Base-by-base conservation (phyloP, 202 grass and related monocot genomes). In the Cymbopogon flexuosus region DNA sequence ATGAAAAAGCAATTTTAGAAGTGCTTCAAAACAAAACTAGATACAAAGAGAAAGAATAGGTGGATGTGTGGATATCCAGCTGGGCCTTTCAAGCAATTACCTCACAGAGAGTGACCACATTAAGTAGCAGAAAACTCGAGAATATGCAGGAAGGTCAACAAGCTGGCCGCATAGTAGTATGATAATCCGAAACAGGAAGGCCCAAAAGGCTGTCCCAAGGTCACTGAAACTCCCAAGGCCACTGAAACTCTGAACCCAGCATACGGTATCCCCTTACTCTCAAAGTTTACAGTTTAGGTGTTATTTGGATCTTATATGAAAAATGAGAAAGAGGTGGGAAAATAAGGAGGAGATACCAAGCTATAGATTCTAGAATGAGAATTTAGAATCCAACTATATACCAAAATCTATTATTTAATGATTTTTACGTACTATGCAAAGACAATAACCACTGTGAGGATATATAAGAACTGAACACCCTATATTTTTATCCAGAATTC, bases 51-150 rank as follows among this genome's bases (percentile, higher is more conserved):
- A 73, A 75, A 2, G 22, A 40, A 2, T 19, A 30, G 9, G 63
- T 37, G 18, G 3, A 70, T 70, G 5, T 46, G 37, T 72, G 39
- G 29, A 83, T 2, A 37, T 39, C 18, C 35, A 14, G 40, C 33
- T 22, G 40, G 72, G 22, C 43, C 47, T 84, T 76, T 71, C 56
- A 81, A 76, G 76, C 62, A 80, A 63, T 80, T 80, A 80, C 43
- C 6, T 70, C 35, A 71, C 5, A 46, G 76, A 84, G 35, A 70
- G n/a, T 46, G 70, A 80, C 65, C 70, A 65, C 27, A 85, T 37
- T 47, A 71, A 88, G 31, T 77, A 33, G 35, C 63, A 45, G 64
- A 84, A 81, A 65, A 63, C 35, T 76, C 37, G 8, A 71, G 43
- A 27, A 22, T 13, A 46, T 67, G 45, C 35, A 23, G 22, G 56